Conservation (phyloP, 495 filamentous ascomycete species). For the Melanomma pulvis-pyrius region DNA sequence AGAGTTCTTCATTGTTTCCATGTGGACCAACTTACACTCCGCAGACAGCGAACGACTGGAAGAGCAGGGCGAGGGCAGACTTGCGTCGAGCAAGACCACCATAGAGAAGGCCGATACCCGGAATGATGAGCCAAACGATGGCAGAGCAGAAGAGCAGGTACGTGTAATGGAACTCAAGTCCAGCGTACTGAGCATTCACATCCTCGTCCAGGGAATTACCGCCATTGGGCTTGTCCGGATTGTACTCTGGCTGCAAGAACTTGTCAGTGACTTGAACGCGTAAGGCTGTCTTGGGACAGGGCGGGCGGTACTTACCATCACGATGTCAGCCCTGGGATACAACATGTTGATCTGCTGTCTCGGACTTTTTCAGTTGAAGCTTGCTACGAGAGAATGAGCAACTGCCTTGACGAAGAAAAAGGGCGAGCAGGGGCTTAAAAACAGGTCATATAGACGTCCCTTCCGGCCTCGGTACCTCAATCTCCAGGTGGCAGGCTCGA, state of each 20-base stretch:
- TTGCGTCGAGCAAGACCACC: constrained; percentile 61
- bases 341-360: constrained; percentile 7
- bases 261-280: constrained; percentile 17
- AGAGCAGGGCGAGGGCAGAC: constrained; percentile 59
- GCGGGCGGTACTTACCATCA: constrained; percentile 5
- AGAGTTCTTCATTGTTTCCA: background rate
- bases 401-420: background rate
- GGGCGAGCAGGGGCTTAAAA: background rate
- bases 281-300: background rate
- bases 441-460: constrained; percentile 15
- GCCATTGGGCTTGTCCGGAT: constrained; percentile 41
- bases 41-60: constrained; percentile 58
- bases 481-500: constrained; percentile 1
- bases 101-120: constrained; percentile 62
- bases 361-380: constrained; percentile 6
- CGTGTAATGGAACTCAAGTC: constrained; percentile 55
- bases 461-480: background rate
- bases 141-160: constrained; percentile 57
- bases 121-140: constrained; percentile 63
- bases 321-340: constrained; percentile 5
- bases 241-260: constrained; percentile 37
- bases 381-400: constrained; percentile 1
- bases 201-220: constrained; percentile 43
- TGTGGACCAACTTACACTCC: constrained; percentile 22
- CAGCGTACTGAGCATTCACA: constrained; percentile 56